Percentiles rank a stretch among this genome's conserved stretches.
Conservation (phyloP, 768 basidiomycete genomes). For the Podaxis carcinomalis region DNA sequence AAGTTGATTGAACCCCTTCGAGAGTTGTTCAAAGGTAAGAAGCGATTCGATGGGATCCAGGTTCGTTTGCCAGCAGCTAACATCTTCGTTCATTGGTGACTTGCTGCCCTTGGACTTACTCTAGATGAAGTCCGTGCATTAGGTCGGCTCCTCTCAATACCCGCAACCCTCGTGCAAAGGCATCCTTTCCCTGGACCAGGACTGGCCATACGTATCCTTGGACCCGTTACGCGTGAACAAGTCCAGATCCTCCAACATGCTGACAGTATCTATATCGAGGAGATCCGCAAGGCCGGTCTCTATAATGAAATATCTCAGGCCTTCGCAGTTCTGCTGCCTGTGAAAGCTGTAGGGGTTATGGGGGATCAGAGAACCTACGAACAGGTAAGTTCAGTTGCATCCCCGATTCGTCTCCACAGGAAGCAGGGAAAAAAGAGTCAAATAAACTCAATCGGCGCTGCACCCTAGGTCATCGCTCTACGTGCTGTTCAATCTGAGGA, state of each 20-base stretch:
- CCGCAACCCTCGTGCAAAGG: conserved; percentile 87
- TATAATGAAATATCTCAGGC: conserved; percentile 96
- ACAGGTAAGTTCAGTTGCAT: conserved; percentile 46
- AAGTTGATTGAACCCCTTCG: conserved; percentile 97
- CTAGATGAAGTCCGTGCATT: conserved; percentile 94
- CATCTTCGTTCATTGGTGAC: conserved; percentile 3
- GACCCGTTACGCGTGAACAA: conserved; percentile 91
- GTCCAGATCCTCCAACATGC: conserved; percentile 89
- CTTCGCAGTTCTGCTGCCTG: conserved; percentile 92
- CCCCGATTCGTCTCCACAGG: not conserved
- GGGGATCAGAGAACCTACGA: conserved; percentile 96
- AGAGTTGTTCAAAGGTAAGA: conserved; percentile 94
- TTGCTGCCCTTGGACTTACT: conserved; percentile 8
- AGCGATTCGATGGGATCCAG: not conserved
- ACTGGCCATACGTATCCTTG: conserved; percentile 95
- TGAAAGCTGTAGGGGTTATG: conserved; percentile 97
- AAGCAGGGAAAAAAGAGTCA: not conserved
- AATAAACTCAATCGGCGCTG: conserved; percentile 4
- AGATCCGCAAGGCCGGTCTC: conserved; percentile 88
- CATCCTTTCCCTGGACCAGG: conserved; percentile 99
- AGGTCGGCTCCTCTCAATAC: conserved; percentile 87
- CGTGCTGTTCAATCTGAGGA: conserved; percentile 97
- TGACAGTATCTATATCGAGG: conserved; percentile 95
- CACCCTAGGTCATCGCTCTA: conserved; percentile 76
- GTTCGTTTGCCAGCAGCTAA: conserved; percentile 3